Evolutionary conservation across 2,329 filamentous ascomycete genomes (phyloP), one percentile per base, ranked within the genome.

Genomic region (Monosporascus sp.): DNA sequence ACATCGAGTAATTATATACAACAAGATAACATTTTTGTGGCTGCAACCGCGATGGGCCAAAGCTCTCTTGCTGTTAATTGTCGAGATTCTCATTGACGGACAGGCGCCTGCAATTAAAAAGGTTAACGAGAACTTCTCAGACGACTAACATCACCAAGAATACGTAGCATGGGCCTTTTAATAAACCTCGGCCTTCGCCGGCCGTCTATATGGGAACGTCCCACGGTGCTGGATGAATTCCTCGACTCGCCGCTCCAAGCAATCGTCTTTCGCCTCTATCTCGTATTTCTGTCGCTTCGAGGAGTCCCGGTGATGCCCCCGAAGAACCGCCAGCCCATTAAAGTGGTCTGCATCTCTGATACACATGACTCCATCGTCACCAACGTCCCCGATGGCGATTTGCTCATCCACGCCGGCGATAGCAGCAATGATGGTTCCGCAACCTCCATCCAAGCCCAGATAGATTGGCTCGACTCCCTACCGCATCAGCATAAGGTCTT

Each of bases 361-460:
- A 97, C 93, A 0, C 93, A 97, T 72, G 83, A 82, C 54, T 76
- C 80, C 42, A 77, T 77, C 9, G 73, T 82, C 7, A 61, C 70
- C 18, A 61, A 76, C n/a, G 76, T 95, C 1, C 90, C 91, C 0
- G 71, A 79, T 9, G 92, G 91, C 52, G 91, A 97, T 68, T 76
- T 97, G 22, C 81, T 97, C 48, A 88, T 97, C 61, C 93, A 97
- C 66, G 89, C 90, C 2, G 93, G 93, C 38, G 93, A 97, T 71
- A 76, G 96, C 63, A 87, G 86, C 51, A 85, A 90, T 60, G 74
- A 76, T 22, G 93, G 93, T 39, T 87, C 83, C 8, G 79, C 83
- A 1, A 74, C 75, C 14, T 86, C 90, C 56, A 85, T 97, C 52
- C 90, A 96, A 72, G 75, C 73, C n/a, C 87, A 94, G 62, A 76